These are phyloP conservation scores for Chalara sp. DNA, from an alignment of 2,329 filamentous ascomycete species.

Conservation along the genomic window DNA sequence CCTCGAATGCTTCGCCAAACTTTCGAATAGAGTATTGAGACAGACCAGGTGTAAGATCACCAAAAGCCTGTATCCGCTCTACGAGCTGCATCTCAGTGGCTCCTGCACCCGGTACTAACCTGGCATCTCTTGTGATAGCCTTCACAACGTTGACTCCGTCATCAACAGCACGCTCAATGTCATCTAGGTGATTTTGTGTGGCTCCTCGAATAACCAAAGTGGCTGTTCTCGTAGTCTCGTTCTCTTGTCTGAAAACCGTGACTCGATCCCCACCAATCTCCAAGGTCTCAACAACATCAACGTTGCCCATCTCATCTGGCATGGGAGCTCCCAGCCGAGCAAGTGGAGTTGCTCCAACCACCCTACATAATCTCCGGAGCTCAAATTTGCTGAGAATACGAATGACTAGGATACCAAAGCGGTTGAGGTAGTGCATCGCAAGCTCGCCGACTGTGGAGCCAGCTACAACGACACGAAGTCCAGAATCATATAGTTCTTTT, in stretches of 20 bases:
- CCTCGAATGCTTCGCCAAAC: conserved; percentile 95
- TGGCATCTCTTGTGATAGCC: conserved; percentile 88
- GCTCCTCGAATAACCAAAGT: conserved; percentile 92
- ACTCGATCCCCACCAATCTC: conserved; percentile 98
- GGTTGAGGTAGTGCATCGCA: conserved; percentile 95
- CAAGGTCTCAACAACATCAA: conserved; percentile 92
- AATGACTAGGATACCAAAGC: conserved; percentile 91
- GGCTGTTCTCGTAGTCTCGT: conserved; percentile 84
- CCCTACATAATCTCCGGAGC: conserved; percentile 86
- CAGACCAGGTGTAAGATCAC: conserved; percentile 86
- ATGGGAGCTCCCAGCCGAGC: conserved; percentile 93
- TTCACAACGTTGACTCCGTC: conserved; percentile 98
- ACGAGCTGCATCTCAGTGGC: conserved; percentile 92
- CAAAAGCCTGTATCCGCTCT: conserved; percentile 83
- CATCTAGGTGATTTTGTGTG: conserved; percentile 96
- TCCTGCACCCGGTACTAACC: conserved; percentile 88
- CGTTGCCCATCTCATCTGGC: conserved; percentile 97
- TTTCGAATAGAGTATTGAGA: conserved; percentile 97
- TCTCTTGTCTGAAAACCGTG: conserved; percentile 96
- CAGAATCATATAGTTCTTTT: conserved; percentile 94
- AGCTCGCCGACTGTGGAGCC: conserved; percentile 93
- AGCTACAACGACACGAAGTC: conserved; percentile 83
- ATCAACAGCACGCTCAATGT: conserved; percentile 93
- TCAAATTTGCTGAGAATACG: conserved; percentile 98
- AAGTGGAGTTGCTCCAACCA: conserved; percentile 93